Conservation (phyloP, 768 basidiomycete species). For the Filobasidium floriforme region DNA sequence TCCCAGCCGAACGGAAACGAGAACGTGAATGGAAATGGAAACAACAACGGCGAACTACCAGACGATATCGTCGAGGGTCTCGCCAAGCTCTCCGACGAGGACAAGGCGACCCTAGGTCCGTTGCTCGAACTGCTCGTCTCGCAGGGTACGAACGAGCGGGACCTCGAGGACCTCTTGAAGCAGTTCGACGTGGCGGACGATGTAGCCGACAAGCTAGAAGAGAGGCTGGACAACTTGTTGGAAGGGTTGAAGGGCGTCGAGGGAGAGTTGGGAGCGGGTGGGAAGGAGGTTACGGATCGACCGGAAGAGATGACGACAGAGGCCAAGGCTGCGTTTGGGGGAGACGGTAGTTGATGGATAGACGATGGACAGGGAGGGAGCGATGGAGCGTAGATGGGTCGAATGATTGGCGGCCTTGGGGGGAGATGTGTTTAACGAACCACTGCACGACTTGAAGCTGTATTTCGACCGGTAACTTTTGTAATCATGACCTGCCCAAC, state of each 20-base stretch:
- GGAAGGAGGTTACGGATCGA: slow-evolving; percentile 3
- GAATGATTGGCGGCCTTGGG: too few species aligned
- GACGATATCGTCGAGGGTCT: slow-evolving; percentile 10
- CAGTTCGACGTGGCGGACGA: slow-evolving; percentile 39
- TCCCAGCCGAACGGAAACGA: neutral
- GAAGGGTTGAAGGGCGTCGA: slow-evolving; percentile 28
- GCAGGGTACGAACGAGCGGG: slow-evolving; percentile 18
- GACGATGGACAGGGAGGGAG: too few species aligned
- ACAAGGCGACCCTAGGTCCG: slow-evolving; percentile 27
- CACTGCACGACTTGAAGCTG: too few species aligned
- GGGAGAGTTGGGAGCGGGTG: slow-evolving; percentile 38
- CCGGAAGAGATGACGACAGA: slow-evolving; percentile 21
- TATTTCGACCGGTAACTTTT: too few species aligned
- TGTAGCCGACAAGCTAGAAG: slow-evolving; percentile 41
- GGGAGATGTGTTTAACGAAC: too few species aligned
- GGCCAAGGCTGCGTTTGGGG: slow-evolving; percentile 17
- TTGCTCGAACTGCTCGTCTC: slow-evolving; percentile 24
- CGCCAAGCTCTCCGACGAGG: slow-evolving; percentile 24
- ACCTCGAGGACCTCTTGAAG: slow-evolving; percentile 30
- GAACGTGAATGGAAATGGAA: neutral
- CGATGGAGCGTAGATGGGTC: too few species aligned
- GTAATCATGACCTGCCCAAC: too few species aligned
- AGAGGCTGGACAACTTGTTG: slow-evolving; percentile 34
- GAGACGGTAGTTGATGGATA: neutral
- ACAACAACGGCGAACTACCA: slow-evolving; percentile 8